Conservation (phyloP, 257 asterid species). For the Solanum dulcamara region DNA sequence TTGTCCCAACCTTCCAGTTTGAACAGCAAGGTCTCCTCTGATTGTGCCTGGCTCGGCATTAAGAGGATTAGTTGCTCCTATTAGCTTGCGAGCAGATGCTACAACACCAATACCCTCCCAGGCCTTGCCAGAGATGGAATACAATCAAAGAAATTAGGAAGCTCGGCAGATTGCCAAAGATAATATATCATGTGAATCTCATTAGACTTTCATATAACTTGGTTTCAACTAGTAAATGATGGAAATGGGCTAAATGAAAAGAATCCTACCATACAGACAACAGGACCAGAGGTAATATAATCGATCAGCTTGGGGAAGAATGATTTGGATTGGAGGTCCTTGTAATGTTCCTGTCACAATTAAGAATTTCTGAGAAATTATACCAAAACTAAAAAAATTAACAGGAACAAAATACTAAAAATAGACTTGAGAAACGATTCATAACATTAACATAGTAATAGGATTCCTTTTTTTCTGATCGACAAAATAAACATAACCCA, state of each 20-base stretch:
- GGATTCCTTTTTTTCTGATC: neutral
- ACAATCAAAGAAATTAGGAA: neutral
- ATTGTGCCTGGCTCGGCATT: conserved; percentile 96
- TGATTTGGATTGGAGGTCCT: conserved; percentile 67
- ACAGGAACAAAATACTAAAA: neutral
- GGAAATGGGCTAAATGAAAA: neutral
- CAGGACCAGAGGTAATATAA: conserved; percentile 92
- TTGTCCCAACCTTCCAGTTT: conserved; percentile 72
- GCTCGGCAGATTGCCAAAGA: neutral
- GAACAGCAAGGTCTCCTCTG: conserved; percentile 94
- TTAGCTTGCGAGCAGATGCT: conserved; percentile 89
- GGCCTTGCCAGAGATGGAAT: conserved; percentile 27
- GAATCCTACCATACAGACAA: conserved; percentile 74
- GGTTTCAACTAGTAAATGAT: neutral
- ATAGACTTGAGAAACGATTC: neutral
- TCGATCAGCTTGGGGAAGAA: conserved; percentile 79
- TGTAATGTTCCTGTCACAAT: conserved; percentile 65
- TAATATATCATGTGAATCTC: neutral
- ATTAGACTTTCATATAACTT: neutral
- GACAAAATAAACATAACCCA: neutral
- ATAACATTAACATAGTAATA: neutral
- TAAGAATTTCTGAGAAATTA: neutral
- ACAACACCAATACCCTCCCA: conserved; percentile 97
- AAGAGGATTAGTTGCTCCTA: conserved; percentile 92
- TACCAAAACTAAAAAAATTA: neutral